Conservation (phyloP, 306 rosid genomes). For the Luffa acutangula region DNA sequence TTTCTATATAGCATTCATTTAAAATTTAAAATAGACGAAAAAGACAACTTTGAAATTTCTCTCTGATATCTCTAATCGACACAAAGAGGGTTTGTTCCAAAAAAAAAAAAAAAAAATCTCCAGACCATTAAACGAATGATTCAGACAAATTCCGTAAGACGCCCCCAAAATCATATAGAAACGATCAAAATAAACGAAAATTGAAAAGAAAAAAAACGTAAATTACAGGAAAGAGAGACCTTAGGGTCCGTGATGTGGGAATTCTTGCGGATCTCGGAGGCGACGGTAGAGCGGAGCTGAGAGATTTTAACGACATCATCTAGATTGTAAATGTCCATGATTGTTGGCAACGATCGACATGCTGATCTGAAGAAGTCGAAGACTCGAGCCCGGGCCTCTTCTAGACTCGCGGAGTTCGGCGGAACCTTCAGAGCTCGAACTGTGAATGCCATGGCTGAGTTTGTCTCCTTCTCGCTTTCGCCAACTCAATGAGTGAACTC, state of each 20-base stretch:
- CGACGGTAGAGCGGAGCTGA: slow-evolving; percentile 67
- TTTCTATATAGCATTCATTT: not conserved
- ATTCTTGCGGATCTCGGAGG: slow-evolving; percentile 81
- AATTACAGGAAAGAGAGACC: slow-evolving; percentile 22
- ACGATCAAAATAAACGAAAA: not conserved
- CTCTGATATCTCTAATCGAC: not conserved
- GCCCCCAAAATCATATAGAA: not conserved
- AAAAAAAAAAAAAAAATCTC: not conserved
- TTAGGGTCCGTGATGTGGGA: slow-evolving; percentile 53
- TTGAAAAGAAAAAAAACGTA: not conserved
- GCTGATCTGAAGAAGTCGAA: slow-evolving; percentile 76
- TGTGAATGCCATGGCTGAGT: slow-evolving; percentile 35
- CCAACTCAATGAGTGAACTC: slow-evolving; percentile 14
- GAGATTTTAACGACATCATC: slow-evolving; percentile 49
- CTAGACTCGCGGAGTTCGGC: slow-evolving; percentile 68
- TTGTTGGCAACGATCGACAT: slow-evolving; percentile 63
- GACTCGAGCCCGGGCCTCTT: slow-evolving; percentile 66
- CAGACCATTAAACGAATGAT: not conserved
- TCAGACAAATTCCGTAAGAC: not conserved
- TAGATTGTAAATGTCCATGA: slow-evolving; percentile 78
- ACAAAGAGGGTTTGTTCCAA: not conserved
- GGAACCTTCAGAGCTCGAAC: slow-evolving; percentile 57
- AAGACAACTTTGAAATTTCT: not conserved
- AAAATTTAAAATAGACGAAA: not conserved
- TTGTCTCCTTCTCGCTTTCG: not conserved